Conservation (phyloP, 805 yeast species). For the Kazachstania taianensis region DNA sequence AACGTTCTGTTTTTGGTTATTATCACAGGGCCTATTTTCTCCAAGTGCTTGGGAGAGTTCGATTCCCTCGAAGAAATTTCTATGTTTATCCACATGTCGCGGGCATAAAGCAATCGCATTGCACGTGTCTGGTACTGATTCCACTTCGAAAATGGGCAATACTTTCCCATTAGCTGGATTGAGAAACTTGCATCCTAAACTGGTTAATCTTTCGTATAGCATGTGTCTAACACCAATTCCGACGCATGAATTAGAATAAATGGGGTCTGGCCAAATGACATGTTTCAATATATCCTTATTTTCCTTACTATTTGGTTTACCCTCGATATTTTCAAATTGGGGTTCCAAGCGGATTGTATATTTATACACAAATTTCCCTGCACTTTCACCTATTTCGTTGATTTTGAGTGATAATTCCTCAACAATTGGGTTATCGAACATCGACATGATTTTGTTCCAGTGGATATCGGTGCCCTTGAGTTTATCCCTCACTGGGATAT, state of each 20-base stretch:
- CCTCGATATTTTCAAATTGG: too few species aligned
- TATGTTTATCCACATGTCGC: conserved; percentile 10
- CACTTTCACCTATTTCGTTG: too few species aligned
- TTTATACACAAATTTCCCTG: too few species aligned
- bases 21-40: too few species aligned
- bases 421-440: not conserved
- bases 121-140: conserved; percentile 8
- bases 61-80: not conserved
- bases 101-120: conserved; percentile 23
- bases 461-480: not conserved
- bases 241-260: conserved; percentile 14
- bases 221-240: conserved; percentile 17
- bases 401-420: not conserved
- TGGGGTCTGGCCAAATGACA: conserved; percentile 16
- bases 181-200: conserved; percentile 1
- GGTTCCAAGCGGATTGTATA: too few species aligned
- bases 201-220: conserved; percentile 5
- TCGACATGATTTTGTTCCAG: not conserved
- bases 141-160: conserved; percentile 10
- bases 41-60: too few species aligned
- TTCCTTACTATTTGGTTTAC: too few species aligned
- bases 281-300: not conserved
- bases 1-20: too few species aligned
- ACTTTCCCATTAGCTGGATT: conserved; percentile 13
- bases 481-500: not conserved